Evolutionary conservation across 2,329 filamentous ascomycete genomes (phyloP).

Genomic region (Plectosphaerella sp.): DNA sequence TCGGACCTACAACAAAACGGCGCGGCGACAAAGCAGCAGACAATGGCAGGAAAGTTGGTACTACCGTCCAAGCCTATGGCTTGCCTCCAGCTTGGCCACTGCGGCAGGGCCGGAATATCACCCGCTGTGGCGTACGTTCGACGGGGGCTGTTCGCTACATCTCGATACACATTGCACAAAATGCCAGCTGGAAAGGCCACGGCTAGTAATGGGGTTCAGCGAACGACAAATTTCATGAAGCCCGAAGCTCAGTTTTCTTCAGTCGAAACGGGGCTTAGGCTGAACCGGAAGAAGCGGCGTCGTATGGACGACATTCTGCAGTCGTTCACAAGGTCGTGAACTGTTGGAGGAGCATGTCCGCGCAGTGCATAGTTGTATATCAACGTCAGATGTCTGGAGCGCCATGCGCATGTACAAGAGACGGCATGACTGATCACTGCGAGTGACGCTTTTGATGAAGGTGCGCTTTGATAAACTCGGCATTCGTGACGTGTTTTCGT

Average conservation of each 20-base stretch:
- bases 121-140: constrained; percentile 29
- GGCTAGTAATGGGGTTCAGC: constrained; percentile 1
- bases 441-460: no score
- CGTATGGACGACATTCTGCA: constrained; percentile 28
- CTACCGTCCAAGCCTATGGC: constrained; percentile 33
- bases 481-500: no score
- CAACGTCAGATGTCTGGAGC: no score
- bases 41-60: constrained; percentile 27
- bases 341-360: no score
- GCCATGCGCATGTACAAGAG: no score
- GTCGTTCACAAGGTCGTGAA: constrained; percentile 13
- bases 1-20: constrained; percentile 22
- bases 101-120: constrained; percentile 25
- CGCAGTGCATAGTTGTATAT: no score
- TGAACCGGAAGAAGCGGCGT: constrained; percentile 26
- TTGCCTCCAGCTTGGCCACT: constrained; percentile 31
- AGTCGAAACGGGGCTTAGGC: constrained; percentile 10
- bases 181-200: constrained; percentile 12
- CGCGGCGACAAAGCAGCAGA: constrained; percentile 19
- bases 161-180: constrained; percentile 25
- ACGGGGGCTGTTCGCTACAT: constrained; percentile 27
- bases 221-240: constrained; percentile 7
- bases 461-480: no score
- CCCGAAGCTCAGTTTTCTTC: constrained; percentile 6
- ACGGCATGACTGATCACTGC: no score